Percentiles rank a stretch among this genome's conserved stretches.
phyloP scores from a whole-genome alignment of 768 basidiomycete genomes.

The Chalciporus sphaerocephalus region DNA sequence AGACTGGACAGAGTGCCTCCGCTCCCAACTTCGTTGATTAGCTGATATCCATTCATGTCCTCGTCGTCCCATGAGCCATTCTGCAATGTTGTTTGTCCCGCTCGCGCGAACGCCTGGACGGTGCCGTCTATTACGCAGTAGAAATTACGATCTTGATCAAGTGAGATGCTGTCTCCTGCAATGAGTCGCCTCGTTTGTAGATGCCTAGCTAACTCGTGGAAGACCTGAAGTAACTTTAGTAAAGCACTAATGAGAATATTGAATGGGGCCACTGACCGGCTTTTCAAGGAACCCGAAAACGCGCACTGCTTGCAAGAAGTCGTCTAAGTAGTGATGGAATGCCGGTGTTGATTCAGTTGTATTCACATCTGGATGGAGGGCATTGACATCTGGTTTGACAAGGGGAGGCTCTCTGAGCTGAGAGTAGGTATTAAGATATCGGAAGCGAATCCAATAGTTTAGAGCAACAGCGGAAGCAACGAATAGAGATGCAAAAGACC shows the following conservation, averaged over 20 bases:
- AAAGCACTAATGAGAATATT: neutral
- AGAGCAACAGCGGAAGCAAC: constrained; percentile 58
- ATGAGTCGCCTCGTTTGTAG: constrained; percentile 92
- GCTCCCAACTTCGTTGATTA: constrained; percentile 92
- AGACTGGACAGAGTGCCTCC: constrained; percentile 94
- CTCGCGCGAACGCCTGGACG: constrained; percentile 86
- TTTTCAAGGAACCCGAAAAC: constrained; percentile 98
- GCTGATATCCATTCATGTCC: constrained; percentile 91
- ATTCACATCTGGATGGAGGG: constrained; percentile 90
- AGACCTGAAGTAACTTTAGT: constrained; percentile 51
- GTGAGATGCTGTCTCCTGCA: constrained; percentile 89
- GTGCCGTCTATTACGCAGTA: constrained; percentile 98
- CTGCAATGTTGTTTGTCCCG: constrained; percentile 47
- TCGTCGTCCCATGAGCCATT: constrained; percentile 73
- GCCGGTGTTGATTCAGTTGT: constrained; percentile 64
- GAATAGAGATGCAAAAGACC: constrained; percentile 81
- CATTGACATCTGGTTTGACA: constrained; percentile 77
- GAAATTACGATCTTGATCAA: constrained; percentile 91
- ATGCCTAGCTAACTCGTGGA: constrained; percentile 95
- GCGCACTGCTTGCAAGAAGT: constrained; percentile 92
- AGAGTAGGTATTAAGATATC: constrained; percentile 71
- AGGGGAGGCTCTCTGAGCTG: constrained; percentile 78
- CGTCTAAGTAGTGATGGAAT: constrained; percentile 95
- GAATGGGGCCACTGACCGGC: constrained; percentile 53
- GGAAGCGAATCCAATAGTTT: constrained; percentile 83